Percentiles rank a stretch among this genome's conserved stretches.
phyloP scores from a whole-genome alignment of 2,329 filamentous ascomycete species.

The Botrytis galanthina region DNA sequence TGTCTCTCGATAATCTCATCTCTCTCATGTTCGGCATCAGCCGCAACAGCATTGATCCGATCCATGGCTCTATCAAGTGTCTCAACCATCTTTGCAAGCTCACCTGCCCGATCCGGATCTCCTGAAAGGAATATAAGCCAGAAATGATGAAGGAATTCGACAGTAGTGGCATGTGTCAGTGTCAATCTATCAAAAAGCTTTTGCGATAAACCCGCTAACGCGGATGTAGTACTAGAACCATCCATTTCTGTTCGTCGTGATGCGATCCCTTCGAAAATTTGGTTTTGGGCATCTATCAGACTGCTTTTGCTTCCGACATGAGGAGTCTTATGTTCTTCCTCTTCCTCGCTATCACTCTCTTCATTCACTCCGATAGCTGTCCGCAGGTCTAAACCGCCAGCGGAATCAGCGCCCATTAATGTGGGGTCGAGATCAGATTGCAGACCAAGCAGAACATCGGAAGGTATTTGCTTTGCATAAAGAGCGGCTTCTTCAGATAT shows the following conservation, averaged over 20 bases:
- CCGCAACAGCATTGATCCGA: slow-evolving; percentile 76
- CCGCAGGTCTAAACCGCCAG: slow-evolving; percentile 58
- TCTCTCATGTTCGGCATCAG: slow-evolving; percentile 74
- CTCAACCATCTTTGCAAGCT: slow-evolving; percentile 79
- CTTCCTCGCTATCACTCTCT: slow-evolving; percentile 66
- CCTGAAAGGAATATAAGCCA: slow-evolving; percentile 91
- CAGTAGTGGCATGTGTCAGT: slow-evolving; percentile 85
- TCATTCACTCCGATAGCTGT: slow-evolving; percentile 66
- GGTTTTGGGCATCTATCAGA: slow-evolving; percentile 60
- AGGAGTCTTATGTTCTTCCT: slow-evolving; percentile 49
- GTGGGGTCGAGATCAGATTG: slow-evolving; percentile 55
- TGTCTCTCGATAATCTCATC: slow-evolving; percentile 62
- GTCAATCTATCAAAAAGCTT: slow-evolving; percentile 60
- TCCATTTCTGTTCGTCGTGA: slow-evolving; percentile 60
- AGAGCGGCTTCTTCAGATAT: slow-evolving; percentile 41
- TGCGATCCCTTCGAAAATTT: slow-evolving; percentile 63
- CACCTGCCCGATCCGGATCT: slow-evolving; percentile 73
- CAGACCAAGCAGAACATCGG: slow-evolving; percentile 63
- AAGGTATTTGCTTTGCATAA: slow-evolving; percentile 69
- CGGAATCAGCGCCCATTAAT: slow-evolving; percentile 47
- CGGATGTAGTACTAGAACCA: slow-evolving; percentile 40
- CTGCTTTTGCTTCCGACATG: slow-evolving; percentile 70
- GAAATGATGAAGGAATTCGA: slow-evolving; percentile 96
- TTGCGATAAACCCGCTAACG: slow-evolving; percentile 45
- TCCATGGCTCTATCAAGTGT: slow-evolving; percentile 74